Percentiles rank a stretch among this genome's conserved stretches.
Conservation (phyloP, 1,284 basidiomycete genomes). For the Pseudozyma sp. region DNA sequence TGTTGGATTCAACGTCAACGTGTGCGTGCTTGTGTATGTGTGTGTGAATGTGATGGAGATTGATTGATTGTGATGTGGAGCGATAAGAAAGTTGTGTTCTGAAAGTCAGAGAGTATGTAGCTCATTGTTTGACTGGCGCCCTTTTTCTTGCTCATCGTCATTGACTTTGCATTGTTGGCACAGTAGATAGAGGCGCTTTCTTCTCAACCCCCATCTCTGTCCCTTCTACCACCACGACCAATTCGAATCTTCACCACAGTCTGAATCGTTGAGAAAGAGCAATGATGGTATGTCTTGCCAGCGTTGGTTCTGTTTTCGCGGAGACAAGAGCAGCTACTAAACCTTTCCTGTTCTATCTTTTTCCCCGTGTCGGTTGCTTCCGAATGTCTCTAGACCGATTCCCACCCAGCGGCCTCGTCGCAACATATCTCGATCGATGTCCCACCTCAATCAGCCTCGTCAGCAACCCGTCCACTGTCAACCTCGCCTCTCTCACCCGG, state of each 20-base stretch:
- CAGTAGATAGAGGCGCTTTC: neutral
- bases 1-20: neutral
- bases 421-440: slow-evolving; percentile 27
- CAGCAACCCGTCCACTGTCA: slow-evolving; percentile 27
- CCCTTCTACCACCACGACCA: neutral
- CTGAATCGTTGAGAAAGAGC: neutral
- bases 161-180: neutral
- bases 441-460: neutral
- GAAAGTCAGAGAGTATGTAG: no score
- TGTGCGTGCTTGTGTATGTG: no score
- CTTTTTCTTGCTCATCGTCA: neutral
- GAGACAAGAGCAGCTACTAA: neutral
- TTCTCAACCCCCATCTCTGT: neutral
- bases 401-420: neutral
- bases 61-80: slow-evolving; percentile 23
- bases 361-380: neutral
- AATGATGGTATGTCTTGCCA: slow-evolving; percentile 8
- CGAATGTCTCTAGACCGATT: slow-evolving; percentile 12
- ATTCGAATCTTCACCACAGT: no score
- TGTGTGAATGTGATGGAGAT: slow-evolving; percentile 8
- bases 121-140: no score
- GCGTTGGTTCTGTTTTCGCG: no score
- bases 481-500: slow-evolving; percentile 30
- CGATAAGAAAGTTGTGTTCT: slow-evolving; percentile 17
- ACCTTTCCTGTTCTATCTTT: neutral